Evolutionary conservation across 2,329 filamentous ascomycete genomes (phyloP), one percentile per base, ranked within the genome.

Genomic region (Fusarium agapanthi): DNA sequence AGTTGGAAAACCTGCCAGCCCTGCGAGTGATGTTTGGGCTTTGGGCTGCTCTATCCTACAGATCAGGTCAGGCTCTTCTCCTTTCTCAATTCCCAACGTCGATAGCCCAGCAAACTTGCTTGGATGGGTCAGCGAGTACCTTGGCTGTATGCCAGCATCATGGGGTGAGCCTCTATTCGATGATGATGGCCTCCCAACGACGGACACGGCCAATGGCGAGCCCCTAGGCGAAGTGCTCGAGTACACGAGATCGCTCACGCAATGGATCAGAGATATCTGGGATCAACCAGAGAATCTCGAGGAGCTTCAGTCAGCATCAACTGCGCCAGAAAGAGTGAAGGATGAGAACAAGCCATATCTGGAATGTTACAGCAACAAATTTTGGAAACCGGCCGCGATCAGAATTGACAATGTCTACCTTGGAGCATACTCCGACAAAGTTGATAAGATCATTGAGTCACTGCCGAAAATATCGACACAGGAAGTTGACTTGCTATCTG

Each of bases 11-110:
- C 41, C 41, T 1, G 41, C 56, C 20, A 43, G 65, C 44, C 59
- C 61, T 1, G 58, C 59, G 7, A 69, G 69, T 38, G 71, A 73
- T 35, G 51, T 72, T 18, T 73, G 71, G 71, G 61, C 69, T 12
- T 11, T 72, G 12, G 41, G 51, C 15, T 62, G 59, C 26, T n/a
- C 60, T 6, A 58, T 74, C 22, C 56, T 70, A 9, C 55, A 61
- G 5, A 32, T 61, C 24, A 62, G 66, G 12, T 64, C 66, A 13
- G 69, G 66, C 4, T n/a, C 7, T 11, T 62, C 61, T 20, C 62
- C 56, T 7, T 74, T 72, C 35, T 45, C 48, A 7, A 54, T 34
- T 7, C 34, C 56, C 26, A 45, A 67, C 15, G 51, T 63, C 6
- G 53, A 61, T 16, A 56, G 54, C 8, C 69, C 62, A 28, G 62